Evolutionary conservation across 2,329 filamentous ascomycete species (phyloP), one percentile per base, ranked within the genome.

Genomic region (Penicillium paneum): DNA sequence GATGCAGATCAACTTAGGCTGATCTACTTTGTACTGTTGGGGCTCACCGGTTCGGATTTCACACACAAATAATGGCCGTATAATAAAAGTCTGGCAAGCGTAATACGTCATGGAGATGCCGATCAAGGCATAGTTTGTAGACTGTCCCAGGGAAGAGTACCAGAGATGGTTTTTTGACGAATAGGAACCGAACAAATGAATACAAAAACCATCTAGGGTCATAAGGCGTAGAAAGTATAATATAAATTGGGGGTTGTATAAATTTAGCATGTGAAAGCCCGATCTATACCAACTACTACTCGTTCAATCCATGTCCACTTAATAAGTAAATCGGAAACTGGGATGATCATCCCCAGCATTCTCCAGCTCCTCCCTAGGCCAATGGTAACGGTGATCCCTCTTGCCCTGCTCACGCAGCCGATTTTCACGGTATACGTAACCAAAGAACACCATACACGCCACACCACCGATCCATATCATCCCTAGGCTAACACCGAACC

Each of bases 271-370:
- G n/a, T n/a, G n/a, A n/a, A n/a, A n/a, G n/a, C n/a, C n/a, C n/a
- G n/a, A n/a, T n/a, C n/a, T n/a, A 24, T 24, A 24, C 21, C 4
- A 24, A 24, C 21, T 24, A 24, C 21, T 24, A 5, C 21, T 5
- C 6, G 21, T 24, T 21, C 17, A 21, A 31, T 28, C n/a, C 13
- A 28, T 28, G 2, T 8, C 26, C 21, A 17, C 19, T 51, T 62
- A 61, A 47, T 72, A 73, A 10, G 69, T 71, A 57, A 72, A 76
- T 38, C 69, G 59, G 64, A 74, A 75, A 36, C 61, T 62, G 12
- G 72, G 73, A 63, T 76, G 71, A 49, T 68, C 71, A 56, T 75
- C 74, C 3, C 73, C 74, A 21, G 75, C 62, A 54, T 72, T 75
- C 39, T 68, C 62, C 40, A 69, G 29, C 59, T 76, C 71, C 21